Percentiles rank a stretch among this genome's conserved stretches.
Evolutionary conservation across 78 protist genomes (phyloP).

Genomic region (Tieghemostelium lacteum): DNA sequence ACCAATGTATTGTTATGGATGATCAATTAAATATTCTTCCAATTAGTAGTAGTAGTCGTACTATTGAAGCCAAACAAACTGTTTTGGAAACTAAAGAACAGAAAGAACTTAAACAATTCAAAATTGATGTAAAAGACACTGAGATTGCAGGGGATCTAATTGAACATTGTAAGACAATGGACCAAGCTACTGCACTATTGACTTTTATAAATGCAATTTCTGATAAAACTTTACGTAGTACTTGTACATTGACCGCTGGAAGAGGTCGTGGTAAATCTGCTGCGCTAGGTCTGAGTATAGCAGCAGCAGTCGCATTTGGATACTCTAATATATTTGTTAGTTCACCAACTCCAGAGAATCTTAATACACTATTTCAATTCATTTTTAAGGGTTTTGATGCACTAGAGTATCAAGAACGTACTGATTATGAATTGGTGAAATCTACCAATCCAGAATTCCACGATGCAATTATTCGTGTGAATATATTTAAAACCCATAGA

Average conservation of each 20-base stretch:
- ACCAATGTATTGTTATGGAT: constrained; percentile 90
- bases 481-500: constrained; percentile 95
- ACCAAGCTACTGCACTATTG: constrained; percentile 94
- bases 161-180: constrained; percentile 65
- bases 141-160: constrained; percentile 89
- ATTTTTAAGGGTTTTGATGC: constrained; percentile 94
- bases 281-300: constrained; percentile 96
- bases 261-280: constrained; percentile 99
- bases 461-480: constrained; percentile 92
- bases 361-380: constrained; percentile 97
- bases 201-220: constrained; percentile 93
- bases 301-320: constrained; percentile 96
- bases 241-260: constrained; percentile 98
- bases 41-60: constrained; percentile 74
- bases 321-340: constrained; percentile 98
- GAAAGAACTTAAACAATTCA: constrained; percentile 81
- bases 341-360: constrained; percentile 98
- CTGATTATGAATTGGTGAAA: constrained; percentile 94
- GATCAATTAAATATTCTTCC: constrained; percentile 97
- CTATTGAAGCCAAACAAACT: constrained; percentile 66
- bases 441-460: constrained; percentile 92
- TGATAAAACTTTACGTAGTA: constrained; percentile 93
- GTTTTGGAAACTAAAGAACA: constrained; percentile 36
- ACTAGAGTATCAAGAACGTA: constrained; percentile 94
- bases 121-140: constrained; percentile 79